Evolutionary conservation across 2,329 filamentous ascomycete species (phyloP), one percentile per base, ranked within the genome.

Genomic region (Seiridium cupressi): DNA sequence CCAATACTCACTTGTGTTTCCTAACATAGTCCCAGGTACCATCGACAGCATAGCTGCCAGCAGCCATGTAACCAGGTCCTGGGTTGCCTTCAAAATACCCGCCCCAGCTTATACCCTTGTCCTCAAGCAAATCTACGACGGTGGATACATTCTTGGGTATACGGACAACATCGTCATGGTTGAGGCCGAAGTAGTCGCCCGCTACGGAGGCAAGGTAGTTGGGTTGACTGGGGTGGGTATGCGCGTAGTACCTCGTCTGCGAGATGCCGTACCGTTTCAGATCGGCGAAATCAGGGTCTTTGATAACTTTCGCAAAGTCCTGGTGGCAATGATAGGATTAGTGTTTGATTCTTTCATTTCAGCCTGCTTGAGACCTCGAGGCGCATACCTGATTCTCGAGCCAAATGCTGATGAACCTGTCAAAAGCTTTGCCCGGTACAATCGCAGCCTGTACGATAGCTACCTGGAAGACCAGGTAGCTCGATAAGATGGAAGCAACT

Each of bases 131-230:
- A 67, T 81, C 79, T 18, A 79, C 76, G 31, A 81, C 66, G 1
- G 78, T 81, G 8, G 76, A 78, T 11, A 82, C 76, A 60, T 81
- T 80, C 36, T 69, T 62, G 1, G 79, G 78, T 26, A 82, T 70
- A 46, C 74, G 72, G 5, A 81, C 72, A 44, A 73, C 70, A 7
- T 73, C 73, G 66, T 81, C 79, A 62, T 81, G 75, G 63, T 83
- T 72, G 42, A 80, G 62, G 1, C 80, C 80, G 62, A 80, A 82
- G 66, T 79, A 80, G 64, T 82, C 78, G 10, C 79, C 79, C 5
- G 66, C 77, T 5, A 80, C 70, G 40, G 78, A 76, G 5, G 79
- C 78, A 9, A 81, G 68, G 59, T 81, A 81, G 64, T 81, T 81
- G 5, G 79, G 78, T 69, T 81, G 63, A 38, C 60, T 70, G 4